These are phyloP conservation scores for Stachybotrys chlorohalonatus DNA, from an alignment of 2,329 filamentous ascomycete genomes.

Conservation along the genomic window DNA sequence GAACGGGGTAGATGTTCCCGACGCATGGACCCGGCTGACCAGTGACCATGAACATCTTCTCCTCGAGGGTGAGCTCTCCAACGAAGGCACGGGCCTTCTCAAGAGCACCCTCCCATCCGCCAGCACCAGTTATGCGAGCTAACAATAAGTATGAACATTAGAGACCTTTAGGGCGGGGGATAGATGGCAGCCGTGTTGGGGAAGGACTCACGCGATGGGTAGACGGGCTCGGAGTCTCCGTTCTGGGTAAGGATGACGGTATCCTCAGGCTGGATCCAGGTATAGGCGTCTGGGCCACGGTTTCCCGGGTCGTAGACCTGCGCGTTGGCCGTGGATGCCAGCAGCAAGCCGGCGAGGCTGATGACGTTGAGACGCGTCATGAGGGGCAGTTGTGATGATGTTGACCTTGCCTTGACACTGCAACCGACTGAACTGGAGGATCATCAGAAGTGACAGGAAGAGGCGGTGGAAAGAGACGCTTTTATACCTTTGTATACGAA, in stretches of 20 bases:
- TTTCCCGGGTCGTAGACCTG: not conserved
- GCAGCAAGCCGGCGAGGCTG: not conserved
- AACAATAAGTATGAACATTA: not conserved
- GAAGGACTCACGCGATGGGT: not conserved
- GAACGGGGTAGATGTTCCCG: conserved; percentile 7
- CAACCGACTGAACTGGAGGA: too few species aligned
- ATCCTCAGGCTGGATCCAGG: not conserved
- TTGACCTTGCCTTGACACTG: too few species aligned
- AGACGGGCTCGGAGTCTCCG: not conserved
- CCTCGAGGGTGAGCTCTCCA: conserved; percentile 7
- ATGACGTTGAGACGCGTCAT: not conserved
- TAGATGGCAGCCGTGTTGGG: not conserved
- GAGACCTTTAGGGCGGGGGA: not conserved
- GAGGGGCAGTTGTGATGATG: not conserved
- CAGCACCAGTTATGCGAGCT: not conserved
- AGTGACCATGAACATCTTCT: conserved; percentile 12
- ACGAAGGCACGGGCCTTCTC: not conserved
- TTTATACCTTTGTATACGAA: too few species aligned
- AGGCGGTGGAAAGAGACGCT: too few species aligned
- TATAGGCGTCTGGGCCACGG: conserved; percentile 3
- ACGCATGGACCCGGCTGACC: conserved; percentile 12
- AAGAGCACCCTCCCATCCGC: not conserved
- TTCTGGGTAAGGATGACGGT: not conserved
- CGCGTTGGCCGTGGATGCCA: not conserved
- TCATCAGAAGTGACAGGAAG: too few species aligned